Base-by-base conservation (phyloP, 306 rosid species). In the Medicago ruthenica region DNA sequence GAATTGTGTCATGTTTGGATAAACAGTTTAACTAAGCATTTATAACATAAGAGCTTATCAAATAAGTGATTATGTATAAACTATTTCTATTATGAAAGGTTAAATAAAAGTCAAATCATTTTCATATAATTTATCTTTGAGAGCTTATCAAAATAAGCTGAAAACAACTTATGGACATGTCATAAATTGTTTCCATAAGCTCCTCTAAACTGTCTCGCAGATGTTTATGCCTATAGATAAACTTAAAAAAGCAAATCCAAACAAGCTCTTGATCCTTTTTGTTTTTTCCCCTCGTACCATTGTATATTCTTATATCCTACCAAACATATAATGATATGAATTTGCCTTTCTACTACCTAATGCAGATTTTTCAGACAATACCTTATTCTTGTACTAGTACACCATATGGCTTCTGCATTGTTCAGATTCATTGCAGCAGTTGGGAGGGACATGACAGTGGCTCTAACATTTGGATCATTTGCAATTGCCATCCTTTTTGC, bases 331-430 rank as follows among this genome's bases (percentile, higher is more conserved):
- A 18, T 54, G 60, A 54, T 18, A 54, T 8, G 15, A 14, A 42
- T 44, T 51, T 31, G 0, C 68, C 8, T 73, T 67, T 65, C 79
- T 57, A 5, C 74, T 41, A 4, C 70, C 54, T 39, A 6, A 22
- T 82, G 86, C 90, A 88, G 92, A 70, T 84, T 88, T 31, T 86
- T 84, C 15, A 88, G 73, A 79, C 92, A 88, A 45, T 86, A 37
- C 76, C 81, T 88, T 67, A 7, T 86, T 69, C 89, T 88, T 17
- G 54, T 66, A 41, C 87, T 88, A 58, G 78, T 88, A 40, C 69
- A 78, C 80, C 92, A 88, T 76, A 88, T 88, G 92, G 90, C 90
- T 75, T 80, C 87, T 3, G 71, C 73, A 36, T 73, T 88, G 68
- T 82, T 82, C 67, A 67, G 90, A 78, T 75, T 82, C 63, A n/a